Base-by-base conservation (phyloP, 2,329 filamentous ascomycete genomes). In the Venturia effusa region DNA sequence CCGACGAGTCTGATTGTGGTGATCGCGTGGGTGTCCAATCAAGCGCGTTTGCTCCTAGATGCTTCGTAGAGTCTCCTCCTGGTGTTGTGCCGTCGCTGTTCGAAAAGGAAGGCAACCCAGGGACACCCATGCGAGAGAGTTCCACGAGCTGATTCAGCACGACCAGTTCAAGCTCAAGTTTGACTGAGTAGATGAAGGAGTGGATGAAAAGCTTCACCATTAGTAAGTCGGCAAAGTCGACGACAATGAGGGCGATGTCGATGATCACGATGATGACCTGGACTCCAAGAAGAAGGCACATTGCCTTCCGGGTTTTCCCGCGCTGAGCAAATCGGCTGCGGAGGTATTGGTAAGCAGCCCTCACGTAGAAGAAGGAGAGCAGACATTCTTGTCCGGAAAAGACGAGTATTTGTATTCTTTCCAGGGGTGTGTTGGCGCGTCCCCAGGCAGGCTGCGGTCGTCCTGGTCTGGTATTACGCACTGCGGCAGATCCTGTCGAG, bases 91-190 rank as follows among this genome's bases (percentile, higher is more conserved):
- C 48, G 27, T 54, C 48, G 48, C 48, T 34, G 57, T 59, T 59
- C 3, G 57, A 59, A 19, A 59, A 39, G 24, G 60, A 61, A 48
- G 60, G 30, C 22, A 61, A 48, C 13, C 60, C 60, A 13, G 60
- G 60, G 8, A 61, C 60, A 34, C 60, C 60, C 27, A 61, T 32
- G 37, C 27, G 37, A 24, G 60, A 61, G 17, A 61, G 37, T 39
- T 61, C 60, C 22, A 61, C 60, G 22, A 61, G 60, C 61, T 68
- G 66, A 62, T 68, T 69, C 22, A 69, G 66, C 41, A 69, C 67
- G 17, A 65, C 63, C 40, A 69, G 68, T 59, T 69, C 68, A 24
- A 69, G 59, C 22, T 64, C 64, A n/a, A 69, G 62, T 45, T 69
- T 69, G 62, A 69, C 63, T 24, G 64, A 51, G 19, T 62, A 62